Evolutionary conservation across 441 rosid species (phyloP).

Genomic region (Lepidium campestre): DNA sequence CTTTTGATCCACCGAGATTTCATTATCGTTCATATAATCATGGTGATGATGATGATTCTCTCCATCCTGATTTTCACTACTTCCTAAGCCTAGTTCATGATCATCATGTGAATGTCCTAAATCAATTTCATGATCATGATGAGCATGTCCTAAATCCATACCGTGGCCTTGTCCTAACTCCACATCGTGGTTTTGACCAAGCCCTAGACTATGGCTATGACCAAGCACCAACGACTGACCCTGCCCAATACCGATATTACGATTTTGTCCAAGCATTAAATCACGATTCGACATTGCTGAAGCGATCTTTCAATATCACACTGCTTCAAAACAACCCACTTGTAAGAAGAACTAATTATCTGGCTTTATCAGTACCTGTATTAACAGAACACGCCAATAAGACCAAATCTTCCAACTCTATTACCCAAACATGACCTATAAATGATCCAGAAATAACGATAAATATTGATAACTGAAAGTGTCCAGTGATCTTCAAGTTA

Average conservation of each 20-base stretch:
- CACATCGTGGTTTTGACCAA: conserved; percentile 60
- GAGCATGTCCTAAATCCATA: conserved; percentile 60
- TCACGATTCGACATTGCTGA: conserved; percentile 78
- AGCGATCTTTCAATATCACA: conserved; percentile 14
- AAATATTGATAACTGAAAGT: not conserved
- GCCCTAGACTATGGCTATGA: conserved; percentile 58
- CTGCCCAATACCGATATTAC: conserved; percentile 54
- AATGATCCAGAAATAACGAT: not conserved
- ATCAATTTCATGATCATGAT: conserved; percentile 66
- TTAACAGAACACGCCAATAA: not conserved
- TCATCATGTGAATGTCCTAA: conserved; percentile 67
- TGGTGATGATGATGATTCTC: conserved; percentile 39
- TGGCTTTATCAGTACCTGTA: conserved; percentile 18
- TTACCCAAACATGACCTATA: not conserved
- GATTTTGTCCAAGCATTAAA: conserved; percentile 65
- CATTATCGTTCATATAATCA: conserved; percentile 52
- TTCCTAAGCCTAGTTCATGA: conserved; percentile 61
- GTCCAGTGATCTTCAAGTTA: not conserved
- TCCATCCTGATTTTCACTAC: conserved; percentile 52
- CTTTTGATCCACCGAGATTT: conserved; percentile 54
- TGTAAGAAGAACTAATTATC: conserved; percentile 12
- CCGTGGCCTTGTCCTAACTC: conserved; percentile 63
- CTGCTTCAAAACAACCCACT: conserved; percentile 16
- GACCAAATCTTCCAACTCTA: not conserved
- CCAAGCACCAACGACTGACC: conserved; percentile 64